Base-by-base conservation (phyloP, 1,284 basidiomycete species). In the Clitocybe nebularis region DNA sequence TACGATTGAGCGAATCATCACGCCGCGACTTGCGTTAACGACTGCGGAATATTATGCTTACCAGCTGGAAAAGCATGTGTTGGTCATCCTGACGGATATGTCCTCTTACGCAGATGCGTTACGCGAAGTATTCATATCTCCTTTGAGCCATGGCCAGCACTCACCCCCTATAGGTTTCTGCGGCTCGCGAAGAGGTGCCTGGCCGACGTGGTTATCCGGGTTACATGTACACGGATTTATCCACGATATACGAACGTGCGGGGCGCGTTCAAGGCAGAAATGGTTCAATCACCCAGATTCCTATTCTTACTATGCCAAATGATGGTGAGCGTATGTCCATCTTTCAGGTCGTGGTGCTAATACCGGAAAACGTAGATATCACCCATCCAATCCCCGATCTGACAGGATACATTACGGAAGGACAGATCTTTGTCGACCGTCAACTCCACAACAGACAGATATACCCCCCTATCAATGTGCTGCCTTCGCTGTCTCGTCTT, bases 1-100 rank as follows among this genome's bases (percentile, higher is more conserved):
- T n/a, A 99, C 96, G 51, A 99, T 99, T 66, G 96, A 99, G 68
- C 91, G 96, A 72, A 99, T 99, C 69, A 98, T 99, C 60, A 99
- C 96, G 10, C 96, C 96, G 45, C 93, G 96, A 66, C 77, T 99
- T 47, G 96, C 96, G 16, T 75, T 99, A 52, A 99, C 96, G 14
- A 99, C 96, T 5, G 96, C 96, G 49, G 96, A 99, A 61, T 99
- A 99, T 75, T 99, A 96, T 62, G 96, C 96, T 16, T 99, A 99
- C 73, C 95, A 99, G 67, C 77, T 99, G 47, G 96, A 99, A 76
- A 99, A 99, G 75, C 96, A 99, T 72, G 96, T 99, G 36, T 75
- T 99, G 60, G 95, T 98, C 55, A 97, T 99, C 65, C 73, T 99
- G 62, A 99, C 96, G 38, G 96, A 99, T 66, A 99, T 99, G 96